Base-by-base conservation (phyloP, 2,329 filamentous ascomycete species). In the Colletotrichum australisinense region DNA sequence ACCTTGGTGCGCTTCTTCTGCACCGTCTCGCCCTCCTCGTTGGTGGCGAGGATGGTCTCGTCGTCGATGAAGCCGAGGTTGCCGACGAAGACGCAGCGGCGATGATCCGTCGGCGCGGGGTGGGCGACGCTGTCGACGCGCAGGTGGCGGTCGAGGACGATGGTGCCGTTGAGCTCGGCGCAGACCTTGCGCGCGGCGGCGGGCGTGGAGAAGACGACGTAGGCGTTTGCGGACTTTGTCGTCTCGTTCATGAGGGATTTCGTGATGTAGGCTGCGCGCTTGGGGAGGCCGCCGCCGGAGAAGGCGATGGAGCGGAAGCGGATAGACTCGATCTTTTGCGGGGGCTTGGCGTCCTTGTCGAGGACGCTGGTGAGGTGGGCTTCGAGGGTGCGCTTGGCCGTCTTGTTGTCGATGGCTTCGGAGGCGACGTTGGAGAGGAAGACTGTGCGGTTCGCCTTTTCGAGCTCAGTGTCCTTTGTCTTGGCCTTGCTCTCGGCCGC, bases 1-100 rank as follows among this genome's bases (percentile, higher is more conserved):
- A 90, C 87, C 79, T 93, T 94, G 76, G 88, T 93, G 71, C 91
- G 91, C 83, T 94, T 94, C 80, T 94, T 94, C 78, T 92, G 89
- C 63, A 91, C 90, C 53, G 89, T 91, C 57, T 92, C 88, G 63
- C 90, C 92, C 53, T 91, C 91, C 42, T 92, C 88, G 63, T 90
- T 90, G 22, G 91, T 90, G 64, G 89, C 89, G 26, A 93, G 84
- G 63, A 93, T 87, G 52, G 90, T 93, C 84, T 98, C 95, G 76
- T 98, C 95, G 79, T 98, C 96, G 19, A 99, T 94, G 79, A 99
- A 99, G 63, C 95, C 95, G 1, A 99, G 89, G 80, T 99, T 99
- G 59, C 97, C 97, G 30, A 99, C 94, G 79, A 99, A 99, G 19
- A 99, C 92, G 82, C 97, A 99, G 67, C 95, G 93, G 72, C 93